Conservation (phyloP, 768 basidiomycete genomes). For the Tephrocybe sp. region DNA sequence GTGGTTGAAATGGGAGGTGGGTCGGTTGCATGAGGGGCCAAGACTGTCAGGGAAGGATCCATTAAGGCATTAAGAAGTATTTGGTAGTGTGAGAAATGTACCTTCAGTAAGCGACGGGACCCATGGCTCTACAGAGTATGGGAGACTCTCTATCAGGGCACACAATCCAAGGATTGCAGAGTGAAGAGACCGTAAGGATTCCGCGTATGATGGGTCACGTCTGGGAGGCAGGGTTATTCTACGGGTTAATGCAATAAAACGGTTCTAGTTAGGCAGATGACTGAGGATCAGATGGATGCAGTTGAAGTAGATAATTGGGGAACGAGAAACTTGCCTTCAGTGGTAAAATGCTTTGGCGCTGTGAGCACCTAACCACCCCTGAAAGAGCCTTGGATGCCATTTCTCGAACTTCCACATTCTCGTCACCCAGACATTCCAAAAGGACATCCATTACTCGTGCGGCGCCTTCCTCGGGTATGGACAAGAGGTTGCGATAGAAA, state of each 20-base stretch:
- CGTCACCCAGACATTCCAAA: conserved; percentile 80
- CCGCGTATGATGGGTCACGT: conserved; percentile 68
- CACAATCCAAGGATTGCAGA: conserved; percentile 89
- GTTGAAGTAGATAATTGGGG: conserved; percentile 1
- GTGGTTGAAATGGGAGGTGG: conserved; percentile 90
- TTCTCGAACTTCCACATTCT: conserved; percentile 90
- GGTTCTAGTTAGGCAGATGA: conserved; percentile 51
- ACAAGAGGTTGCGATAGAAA: conserved; percentile 85
- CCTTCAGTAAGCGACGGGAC: conserved; percentile 81
- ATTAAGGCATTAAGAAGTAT: conserved; percentile 4
- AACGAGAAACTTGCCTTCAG: conserved; percentile 57
- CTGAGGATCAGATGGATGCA: conserved; percentile 13
- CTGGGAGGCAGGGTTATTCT: conserved; percentile 65
- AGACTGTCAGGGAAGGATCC: conserved; percentile 40
- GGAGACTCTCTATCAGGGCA: conserved; percentile 88
- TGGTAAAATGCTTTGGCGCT: conserved; percentile 79
- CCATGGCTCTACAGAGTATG: conserved; percentile 93
- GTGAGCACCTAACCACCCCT: conserved; percentile 87
- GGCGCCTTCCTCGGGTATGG: conserved; percentile 65
- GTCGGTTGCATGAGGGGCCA: conserved; percentile 77
- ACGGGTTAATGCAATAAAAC: conserved; percentile 66
- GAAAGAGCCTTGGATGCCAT: conserved; percentile 86
- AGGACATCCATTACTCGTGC: conserved; percentile 78
- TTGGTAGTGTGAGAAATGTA: conserved; percentile 25
- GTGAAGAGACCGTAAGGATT: conserved; percentile 70